Percentiles rank a stretch among this genome's conserved stretches.
These are phyloP conservation scores for Apiospora saccharicola DNA, from an alignment of 2,329 filamentous ascomycete genomes.

Conservation along the genomic window DNA sequence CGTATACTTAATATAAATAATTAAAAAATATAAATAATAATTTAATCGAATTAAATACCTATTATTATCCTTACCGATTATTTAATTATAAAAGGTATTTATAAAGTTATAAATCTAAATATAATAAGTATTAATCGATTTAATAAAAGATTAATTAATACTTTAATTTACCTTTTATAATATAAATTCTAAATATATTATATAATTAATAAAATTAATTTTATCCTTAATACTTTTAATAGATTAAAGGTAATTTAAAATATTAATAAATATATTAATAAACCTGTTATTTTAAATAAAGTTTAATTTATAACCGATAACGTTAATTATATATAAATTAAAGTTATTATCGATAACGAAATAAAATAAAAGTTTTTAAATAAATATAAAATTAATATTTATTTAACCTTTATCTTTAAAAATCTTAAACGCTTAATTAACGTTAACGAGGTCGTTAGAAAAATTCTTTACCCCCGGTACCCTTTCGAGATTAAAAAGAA, in stretches of 20 bases:
- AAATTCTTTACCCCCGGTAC: not conserved
- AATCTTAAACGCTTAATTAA: too few relatives aligned
- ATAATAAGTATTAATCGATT: slow-evolving; percentile 6
- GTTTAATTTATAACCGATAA: not conserved
- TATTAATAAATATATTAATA: too few relatives aligned
- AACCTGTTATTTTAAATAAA: too few relatives aligned
- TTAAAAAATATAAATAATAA: not conserved
- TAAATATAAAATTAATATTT: not conserved
- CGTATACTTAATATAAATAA: not conserved
- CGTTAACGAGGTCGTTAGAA: not conserved
- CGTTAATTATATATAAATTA: not conserved
- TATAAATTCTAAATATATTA: too few relatives aligned
- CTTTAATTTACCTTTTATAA: not conserved
- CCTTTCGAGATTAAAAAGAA: not conserved
- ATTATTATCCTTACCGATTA: not conserved
- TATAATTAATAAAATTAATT: too few relatives aligned
- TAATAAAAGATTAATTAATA: not conserved
- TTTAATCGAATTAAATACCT: not conserved
- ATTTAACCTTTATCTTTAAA: too few relatives aligned
- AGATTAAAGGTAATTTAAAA: too few relatives aligned
- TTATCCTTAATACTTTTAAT: too few relatives aligned
- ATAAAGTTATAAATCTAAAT: slow-evolving; percentile 5
- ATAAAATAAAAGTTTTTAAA: not conserved
- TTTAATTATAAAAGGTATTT: not conserved
- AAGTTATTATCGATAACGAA: not conserved